Percentiles rank a stretch among this genome's conserved stretches.
Evolutionary conservation across 2,329 filamentous ascomycete species (phyloP).

Genomic region (Huntiella decipiens): DNA sequence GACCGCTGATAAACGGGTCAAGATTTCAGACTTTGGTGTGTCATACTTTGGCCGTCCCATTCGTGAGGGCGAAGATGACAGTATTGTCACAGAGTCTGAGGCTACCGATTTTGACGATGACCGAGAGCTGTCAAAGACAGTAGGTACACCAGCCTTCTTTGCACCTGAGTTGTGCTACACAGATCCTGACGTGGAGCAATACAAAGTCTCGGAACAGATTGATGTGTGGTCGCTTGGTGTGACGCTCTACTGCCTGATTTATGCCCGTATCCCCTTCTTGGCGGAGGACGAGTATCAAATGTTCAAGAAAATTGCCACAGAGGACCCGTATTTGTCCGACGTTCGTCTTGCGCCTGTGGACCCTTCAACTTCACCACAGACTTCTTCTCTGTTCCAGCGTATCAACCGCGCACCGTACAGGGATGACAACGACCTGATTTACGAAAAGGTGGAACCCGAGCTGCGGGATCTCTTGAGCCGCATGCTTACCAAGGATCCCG

Average conservation of each 20-base stretch:
- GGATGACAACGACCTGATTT: constrained; percentile 57
- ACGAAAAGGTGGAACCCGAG: constrained; percentile 68
- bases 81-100: constrained; percentile 59
- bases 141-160: constrained; percentile 93
- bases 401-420: constrained; percentile 49
- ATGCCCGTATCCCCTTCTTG: constrained; percentile 80
- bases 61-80: constrained; percentile 61
- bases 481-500: constrained; percentile 76
- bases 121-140: constrained; percentile 91
- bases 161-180: constrained; percentile 91
- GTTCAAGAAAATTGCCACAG: constrained; percentile 78
- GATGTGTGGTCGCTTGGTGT: constrained; percentile 96
- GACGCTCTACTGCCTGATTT: constrained; percentile 88
- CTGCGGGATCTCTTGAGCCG: constrained; percentile 59
- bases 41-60: constrained; percentile 88
- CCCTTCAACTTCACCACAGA: constrained; percentile 35
- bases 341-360: constrained; percentile 62
- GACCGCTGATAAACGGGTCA: constrained; percentile 68
- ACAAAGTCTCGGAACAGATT: constrained; percentile 76
- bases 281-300: constrained; percentile 83
- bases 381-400: constrained; percentile 35
- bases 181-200: constrained; percentile 46
- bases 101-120: constrained; percentile 79
- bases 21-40: constrained; percentile 97
- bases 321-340: constrained; percentile 76